Evolutionary conservation across 169 alveolate genomes (phyloP).

Genomic region (Plasmodium relictum): DNA sequence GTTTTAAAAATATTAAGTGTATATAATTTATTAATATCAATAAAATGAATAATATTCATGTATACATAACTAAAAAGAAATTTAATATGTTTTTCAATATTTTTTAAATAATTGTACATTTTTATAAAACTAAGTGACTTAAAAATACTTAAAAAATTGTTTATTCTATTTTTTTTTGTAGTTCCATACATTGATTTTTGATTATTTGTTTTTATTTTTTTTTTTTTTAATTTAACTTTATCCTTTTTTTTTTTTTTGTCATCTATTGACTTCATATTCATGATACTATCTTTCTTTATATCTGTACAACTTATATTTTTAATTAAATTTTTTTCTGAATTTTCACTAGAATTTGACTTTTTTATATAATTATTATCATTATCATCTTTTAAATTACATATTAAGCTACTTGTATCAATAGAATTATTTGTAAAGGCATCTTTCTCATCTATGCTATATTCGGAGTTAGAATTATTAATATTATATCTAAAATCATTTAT

Average conservation of each 20-base stretch:
- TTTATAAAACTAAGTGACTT: constrained; percentile 1
- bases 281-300: constrained; percentile 1
- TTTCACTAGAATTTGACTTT: neutral
- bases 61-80: neutral
- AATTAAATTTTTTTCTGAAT: neutral
- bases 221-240: neutral
- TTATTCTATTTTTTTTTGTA: neutral
- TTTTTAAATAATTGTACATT: constrained; percentile 8
- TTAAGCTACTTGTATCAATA: neutral
- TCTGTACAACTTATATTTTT: neutral
- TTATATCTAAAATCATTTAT: constrained; percentile 4
- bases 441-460: constrained; percentile 3
- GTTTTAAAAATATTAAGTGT: constrained; percentile 25
- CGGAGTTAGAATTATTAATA: constrained; percentile 13
- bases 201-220: constrained; percentile 21
- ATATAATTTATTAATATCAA: constrained; percentile 45
- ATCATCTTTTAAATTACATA: neutral
- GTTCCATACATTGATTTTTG: neutral
- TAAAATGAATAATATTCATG: constrained; percentile 33
- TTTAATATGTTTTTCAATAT: neutral
- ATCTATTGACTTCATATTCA: neutral
- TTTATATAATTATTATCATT: neutral
- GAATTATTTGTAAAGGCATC: constrained; percentile 15
- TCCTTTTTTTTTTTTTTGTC: neutral
- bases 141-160: neutral